phyloP scores from a whole-genome alignment of 257 asterid species.

The Nicotiana otophora region DNA sequence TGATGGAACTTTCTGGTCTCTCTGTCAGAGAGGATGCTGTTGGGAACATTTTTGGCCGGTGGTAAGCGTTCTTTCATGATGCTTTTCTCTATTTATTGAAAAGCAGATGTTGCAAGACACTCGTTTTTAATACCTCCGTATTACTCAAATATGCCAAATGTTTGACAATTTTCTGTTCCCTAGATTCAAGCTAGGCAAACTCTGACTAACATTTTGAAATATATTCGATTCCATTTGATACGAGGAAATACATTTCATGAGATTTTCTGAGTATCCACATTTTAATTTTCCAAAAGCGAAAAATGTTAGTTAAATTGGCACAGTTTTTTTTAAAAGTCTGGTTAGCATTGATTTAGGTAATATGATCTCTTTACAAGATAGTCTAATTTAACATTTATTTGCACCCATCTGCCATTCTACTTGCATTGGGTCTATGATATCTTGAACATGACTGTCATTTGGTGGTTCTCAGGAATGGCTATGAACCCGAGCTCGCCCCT shows the following conservation, averaged over 20 bases:
- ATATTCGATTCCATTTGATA: background rate
- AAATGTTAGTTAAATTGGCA: background rate
- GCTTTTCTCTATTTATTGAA: background rate
- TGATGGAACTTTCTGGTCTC: conserved; percentile 76
- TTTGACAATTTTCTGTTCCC: background rate
- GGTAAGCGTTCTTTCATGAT: conserved; percentile 42
- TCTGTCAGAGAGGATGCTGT: conserved; percentile 80
- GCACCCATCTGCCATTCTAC: background rate
- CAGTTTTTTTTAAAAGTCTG: background rate
- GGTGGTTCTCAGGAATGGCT: conserved; percentile 51
- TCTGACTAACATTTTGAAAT: background rate
- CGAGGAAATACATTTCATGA: background rate
- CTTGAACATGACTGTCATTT: background rate
- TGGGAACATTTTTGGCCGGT: conserved; percentile 89
- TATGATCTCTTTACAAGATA: background rate
- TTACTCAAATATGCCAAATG: background rate
- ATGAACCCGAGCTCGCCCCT: conserved; percentile 66
- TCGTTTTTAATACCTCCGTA: background rate
- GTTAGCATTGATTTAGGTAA: background rate
- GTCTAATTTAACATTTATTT: background rate
- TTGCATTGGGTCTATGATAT: background rate
- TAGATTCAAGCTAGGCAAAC: background rate
- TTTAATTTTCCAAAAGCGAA: background rate
- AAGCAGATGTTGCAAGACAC: too few relatives aligned
- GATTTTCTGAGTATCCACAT: background rate